phyloP scores from a whole-genome alignment of 2,329 filamentous ascomycete genomes.

The Trichophyton equinum region DNA sequence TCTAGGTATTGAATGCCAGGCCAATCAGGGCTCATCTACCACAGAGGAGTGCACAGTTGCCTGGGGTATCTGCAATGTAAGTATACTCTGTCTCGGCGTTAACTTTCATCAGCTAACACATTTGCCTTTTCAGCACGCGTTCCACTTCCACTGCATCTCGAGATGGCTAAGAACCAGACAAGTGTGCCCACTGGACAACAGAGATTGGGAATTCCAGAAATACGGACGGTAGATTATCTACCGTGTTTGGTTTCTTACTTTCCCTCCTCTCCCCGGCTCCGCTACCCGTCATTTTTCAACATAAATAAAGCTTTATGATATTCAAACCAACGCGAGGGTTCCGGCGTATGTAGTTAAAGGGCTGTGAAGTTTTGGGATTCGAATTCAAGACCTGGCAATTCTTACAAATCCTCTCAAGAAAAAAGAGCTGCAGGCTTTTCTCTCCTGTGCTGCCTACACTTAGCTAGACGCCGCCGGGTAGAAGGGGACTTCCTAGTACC shows the following conservation, averaged over 20 bases:
- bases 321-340: not conserved
- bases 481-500: not conserved
- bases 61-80: conserved; percentile 97
- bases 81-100: conserved; percentile 21
- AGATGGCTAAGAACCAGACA: conserved; percentile 98
- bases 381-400: not conserved
- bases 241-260: not conserved
- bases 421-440: not conserved
- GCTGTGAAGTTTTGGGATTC: not conserved
- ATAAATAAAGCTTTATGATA: not conserved
- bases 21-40: conserved; percentile 92
- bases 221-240: conserved; percentile 55
- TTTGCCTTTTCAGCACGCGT: conserved; percentile 60
- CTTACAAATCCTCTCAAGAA: not conserved
- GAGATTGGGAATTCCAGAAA: conserved; percentile 99
- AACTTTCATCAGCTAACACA: not conserved
- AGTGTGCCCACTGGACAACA: conserved; percentile 92
- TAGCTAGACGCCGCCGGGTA: not conserved
- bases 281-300: not conserved
- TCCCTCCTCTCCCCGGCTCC: not conserved
- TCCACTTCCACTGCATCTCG: conserved; percentile 99
- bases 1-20: conserved; percentile 89
- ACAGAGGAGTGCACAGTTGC: conserved; percentile 97
- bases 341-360: conserved; percentile 1
- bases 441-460: not conserved